Base-by-base conservation (phyloP, 305 asterid genomes). In the Nicotiana rustica region DNA sequence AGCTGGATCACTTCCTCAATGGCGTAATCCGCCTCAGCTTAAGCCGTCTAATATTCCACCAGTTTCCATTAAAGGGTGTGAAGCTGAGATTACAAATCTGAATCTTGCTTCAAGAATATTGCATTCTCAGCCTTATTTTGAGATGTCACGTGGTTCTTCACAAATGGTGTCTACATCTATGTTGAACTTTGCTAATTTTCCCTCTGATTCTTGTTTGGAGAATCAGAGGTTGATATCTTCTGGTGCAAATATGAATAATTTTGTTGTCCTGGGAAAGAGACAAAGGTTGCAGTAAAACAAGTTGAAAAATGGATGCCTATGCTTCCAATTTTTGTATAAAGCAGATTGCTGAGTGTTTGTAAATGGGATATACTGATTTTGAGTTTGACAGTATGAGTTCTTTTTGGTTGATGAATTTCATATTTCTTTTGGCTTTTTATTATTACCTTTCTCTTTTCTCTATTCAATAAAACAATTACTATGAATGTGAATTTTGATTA, bases 21-120 rank as follows among this genome's bases (percentile, higher is more conserved):
- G 96, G 98, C 89, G 92, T 12, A 94, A 94, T 77, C 97, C 97
- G 4, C 98, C 98, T 3, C 92, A 78, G 83, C 85, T 90, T 35
- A 89, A 85, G 84, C 80, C 86, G 0, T 89, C 87, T 84, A 89
- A 87, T 69, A 83, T 92, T 25, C 98, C 97, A 4, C 92, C 95
- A 0, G 86, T 92, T 71, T 81, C 92, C 0, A 84, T 91, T 73
- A 86, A 86, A 44, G 91, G 89, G 4, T 82, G 83, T 59, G 88
- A 84, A 13, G 33, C 73, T 47, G 94, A 88, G 44, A 52, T 18
- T 49, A 8, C 80, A 9, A 82, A 66, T 65, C 83, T 60, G 77
- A 83, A 85, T 81, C 83, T 81, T 15, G 81, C 49, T 77, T 66
- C 86, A 33, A 81, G 82, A 67, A 21, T 77, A 6, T 13, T 80